These are phyloP conservation scores for Monosporascus sp. DNA, from an alignment of 2,329 filamentous ascomycete genomes.

Conservation along the genomic window DNA sequence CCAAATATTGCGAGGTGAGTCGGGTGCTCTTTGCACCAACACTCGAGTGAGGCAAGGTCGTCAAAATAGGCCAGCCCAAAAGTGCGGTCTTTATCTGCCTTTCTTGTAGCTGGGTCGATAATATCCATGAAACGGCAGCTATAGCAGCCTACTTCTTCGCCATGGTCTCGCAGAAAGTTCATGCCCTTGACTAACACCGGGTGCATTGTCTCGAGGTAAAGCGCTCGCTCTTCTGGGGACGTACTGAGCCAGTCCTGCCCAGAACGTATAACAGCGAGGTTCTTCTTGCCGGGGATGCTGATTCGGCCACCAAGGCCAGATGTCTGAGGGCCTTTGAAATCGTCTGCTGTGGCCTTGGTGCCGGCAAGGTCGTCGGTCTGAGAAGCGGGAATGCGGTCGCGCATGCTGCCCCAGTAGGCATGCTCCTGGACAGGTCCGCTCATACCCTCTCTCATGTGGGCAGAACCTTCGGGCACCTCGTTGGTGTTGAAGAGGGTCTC, in stretches of 20 bases:
- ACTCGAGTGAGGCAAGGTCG: slow-evolving; percentile 32
- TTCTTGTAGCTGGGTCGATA: slow-evolving; percentile 20
- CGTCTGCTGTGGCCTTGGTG: slow-evolving; percentile 4
- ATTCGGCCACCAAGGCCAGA: slow-evolving; percentile 5
- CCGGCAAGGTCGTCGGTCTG: slow-evolving; percentile 31
- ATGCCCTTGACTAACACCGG: slow-evolving; percentile 37
- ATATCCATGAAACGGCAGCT: slow-evolving; percentile 39
- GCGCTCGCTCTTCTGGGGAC: slow-evolving; percentile 31
- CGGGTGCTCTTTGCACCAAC: slow-evolving; percentile 33
- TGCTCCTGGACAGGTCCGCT: slow-evolving; percentile 35
- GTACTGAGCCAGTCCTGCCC: slow-evolving; percentile 40
- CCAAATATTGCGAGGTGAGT: slow-evolving; percentile 37
- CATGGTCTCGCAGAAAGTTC: slow-evolving; percentile 37
- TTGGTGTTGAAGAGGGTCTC: slow-evolving; percentile 37
- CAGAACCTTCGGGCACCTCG: slow-evolving; percentile 32
- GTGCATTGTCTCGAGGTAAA: slow-evolving; percentile 40
- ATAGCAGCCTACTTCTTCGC: slow-evolving; percentile 36
- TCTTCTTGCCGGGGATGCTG: slow-evolving; percentile 30
- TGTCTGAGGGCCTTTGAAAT: too few relatives aligned
- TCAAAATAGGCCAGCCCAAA: slow-evolving; percentile 38
- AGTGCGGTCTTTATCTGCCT: slow-evolving; percentile 26
- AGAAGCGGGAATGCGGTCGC: slow-evolving; percentile 33
- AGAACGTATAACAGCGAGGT: slow-evolving; percentile 38
- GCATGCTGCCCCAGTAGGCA: slow-evolving; percentile 41
- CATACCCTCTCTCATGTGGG: slow-evolving; percentile 31